Base-by-base conservation (phyloP, 345 rosid species). In the Rhodomyrtus tomentosa region DNA sequence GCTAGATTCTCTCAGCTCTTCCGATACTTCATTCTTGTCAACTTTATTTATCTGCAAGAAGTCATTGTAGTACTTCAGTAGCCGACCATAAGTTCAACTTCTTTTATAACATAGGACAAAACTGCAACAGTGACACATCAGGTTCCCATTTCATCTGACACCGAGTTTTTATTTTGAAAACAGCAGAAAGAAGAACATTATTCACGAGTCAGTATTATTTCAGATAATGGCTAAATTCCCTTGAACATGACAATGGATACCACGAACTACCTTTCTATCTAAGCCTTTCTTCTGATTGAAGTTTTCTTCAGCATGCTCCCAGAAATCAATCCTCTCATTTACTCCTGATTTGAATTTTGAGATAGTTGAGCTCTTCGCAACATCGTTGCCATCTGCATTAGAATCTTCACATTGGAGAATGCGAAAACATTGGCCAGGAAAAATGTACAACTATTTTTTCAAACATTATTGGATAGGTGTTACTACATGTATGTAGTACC, bases 261-360 rank as follows among this genome's bases (percentile, higher is more conserved):
- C 18, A 11, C 49, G 85, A 55, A 45, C 79, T 68, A 92, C 98
- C 96, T 95, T 94, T 87, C 93, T 92, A 79, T 90, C 86, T 58
- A 81, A 50, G 55, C 76, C 87, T 81, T 91, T 89, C 45, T 89
- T 90, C 82, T 82, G 90, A 83, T 91, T 90, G 87, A 91, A 92
- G 53, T 86, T 94, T 88, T 93, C 96, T 88, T 95, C 98, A 10
- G 96, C 98, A 49, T 53, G 91, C 89, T 95, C 92, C 89, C 94
- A 89, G 86, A 95, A 85, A 72, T 92, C 93, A 24, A 95, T 86
- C 92, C 89, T 95, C 84, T 92, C 95, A 56, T 88, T 88, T 45
- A 95, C 82, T 85, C 94, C 93, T 84, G 91, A 80, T 82, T 91
- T 87, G 55, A 91, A 84, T 85, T 91, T 91, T 62, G 93, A 91